A percentile compares a stretch with the other conserved stretches of the same genome.
Conservation (phyloP, 2,329 filamentous ascomycete species). For the Pestalotiopsis sp. region DNA sequence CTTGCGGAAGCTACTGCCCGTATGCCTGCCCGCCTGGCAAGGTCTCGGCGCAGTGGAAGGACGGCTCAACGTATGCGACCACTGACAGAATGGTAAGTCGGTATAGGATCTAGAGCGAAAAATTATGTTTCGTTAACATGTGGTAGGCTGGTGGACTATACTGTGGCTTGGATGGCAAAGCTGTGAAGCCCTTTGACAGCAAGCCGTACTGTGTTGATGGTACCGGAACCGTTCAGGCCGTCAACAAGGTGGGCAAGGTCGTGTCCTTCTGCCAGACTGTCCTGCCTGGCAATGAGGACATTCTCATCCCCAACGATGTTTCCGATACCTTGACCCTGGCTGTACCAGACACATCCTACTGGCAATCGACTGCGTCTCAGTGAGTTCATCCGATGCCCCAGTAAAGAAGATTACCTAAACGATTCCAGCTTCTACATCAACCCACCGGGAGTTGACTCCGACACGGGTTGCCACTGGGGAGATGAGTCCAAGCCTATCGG, state of each 20-base stretch:
- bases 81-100: conserved; percentile 60
- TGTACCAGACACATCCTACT: conserved; percentile 71
- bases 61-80: conserved; percentile 67
- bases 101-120: not conserved
- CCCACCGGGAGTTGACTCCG: conserved; percentile 62
- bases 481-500: conserved; percentile 58
- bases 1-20: conserved; percentile 70
- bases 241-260: conserved; percentile 64
- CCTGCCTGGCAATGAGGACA: conserved; percentile 76
- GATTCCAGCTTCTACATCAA: conserved; percentile 72
- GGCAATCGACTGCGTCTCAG: conserved; percentile 74
- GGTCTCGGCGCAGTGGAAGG: conserved; percentile 80
- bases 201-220: conserved; percentile 72
- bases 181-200: conserved; percentile 69
- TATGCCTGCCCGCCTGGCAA: conserved; percentile 76
- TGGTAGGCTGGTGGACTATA: conserved; percentile 71
- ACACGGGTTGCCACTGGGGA: conserved; percentile 73
- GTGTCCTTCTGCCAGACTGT: conserved; percentile 81
- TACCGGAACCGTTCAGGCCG: conserved; percentile 63
- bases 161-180: conserved; percentile 67
- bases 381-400: conserved; percentile 43
- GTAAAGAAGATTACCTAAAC: conserved; percentile 16
- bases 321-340: conserved; percentile 59
- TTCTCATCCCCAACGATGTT: conserved; percentile 79
- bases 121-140: conserved; percentile 15